phyloP scores from a whole-genome alignment of 176 grass and related monocot genomes.

The Aegilops speltoides region DNA sequence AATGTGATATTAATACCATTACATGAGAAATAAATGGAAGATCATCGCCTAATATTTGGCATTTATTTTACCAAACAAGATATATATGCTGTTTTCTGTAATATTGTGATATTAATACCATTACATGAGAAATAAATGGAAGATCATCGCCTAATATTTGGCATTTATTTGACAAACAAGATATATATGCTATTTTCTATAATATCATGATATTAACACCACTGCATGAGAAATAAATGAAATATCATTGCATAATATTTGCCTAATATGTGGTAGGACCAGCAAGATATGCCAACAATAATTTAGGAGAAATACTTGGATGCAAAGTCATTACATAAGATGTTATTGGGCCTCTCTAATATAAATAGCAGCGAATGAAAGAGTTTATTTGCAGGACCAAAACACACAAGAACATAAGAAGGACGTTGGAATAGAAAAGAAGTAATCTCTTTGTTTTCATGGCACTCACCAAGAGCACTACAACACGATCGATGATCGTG shows the following conservation, averaged over 20 bases:
- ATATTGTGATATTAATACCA: too few relatives aligned
- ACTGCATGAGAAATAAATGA: not conserved
- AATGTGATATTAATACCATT: too few relatives aligned
- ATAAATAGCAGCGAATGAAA: not conserved
- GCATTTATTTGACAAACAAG: too few relatives aligned
- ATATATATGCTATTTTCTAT: not conserved
- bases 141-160: too few relatives aligned
- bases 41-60: too few relatives aligned
- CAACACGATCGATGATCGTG: not conserved
- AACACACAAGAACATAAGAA: not conserved
- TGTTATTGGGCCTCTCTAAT: not conserved
- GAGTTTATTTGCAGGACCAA: not conserved
- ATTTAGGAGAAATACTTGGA: not conserved
- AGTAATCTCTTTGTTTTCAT: not conserved
- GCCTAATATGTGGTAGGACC: not conserved
- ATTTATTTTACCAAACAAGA: too few relatives aligned
- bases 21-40: too few relatives aligned
- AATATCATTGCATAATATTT: not conserved
- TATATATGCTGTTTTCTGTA: not conserved
- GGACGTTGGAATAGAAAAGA: not conserved
- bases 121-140: too few relatives aligned
- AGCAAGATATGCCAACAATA: not conserved
- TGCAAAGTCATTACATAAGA: too few relatives aligned
- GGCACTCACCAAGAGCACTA: not conserved
- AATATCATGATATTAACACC: not conserved